Evolutionary conservation across 257 asterid genomes (phyloP), one percentile per base, ranked within the genome.

Genomic region (Linaria vulgaris): DNA sequence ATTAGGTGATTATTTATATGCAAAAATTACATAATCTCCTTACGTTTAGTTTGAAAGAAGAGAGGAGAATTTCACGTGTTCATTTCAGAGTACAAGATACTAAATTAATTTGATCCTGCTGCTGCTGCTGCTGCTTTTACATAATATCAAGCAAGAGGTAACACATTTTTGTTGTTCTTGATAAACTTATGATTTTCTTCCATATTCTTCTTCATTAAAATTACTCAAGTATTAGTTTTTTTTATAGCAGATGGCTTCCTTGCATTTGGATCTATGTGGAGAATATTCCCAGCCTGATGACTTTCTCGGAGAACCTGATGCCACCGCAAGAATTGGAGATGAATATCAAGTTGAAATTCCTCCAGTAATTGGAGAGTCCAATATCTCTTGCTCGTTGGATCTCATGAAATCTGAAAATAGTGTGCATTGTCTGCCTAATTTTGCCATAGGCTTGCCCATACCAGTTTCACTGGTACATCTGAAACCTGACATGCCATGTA

Each of bases 321-420:
- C 81, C 44, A 58, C 60, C 50, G 88, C 95, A 12, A 80, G 95
- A 51, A 58, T 78, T 27, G 96, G 96, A 53, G 83, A 81, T 44
- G 74, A 78, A 44, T 86, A 70, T 70, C 96, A 88, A 74, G 87
- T 61, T 38, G 77, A 82, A 70, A 74, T 84, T 63, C 94, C 90
- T 22, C 62, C 63, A 66, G 50, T 61, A 20, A 46, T 67, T 61
- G 24, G 12, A 50, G 27, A 51, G 50, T 55, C 8, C 30, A 8
- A 14, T 14, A 3, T 34, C 41, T 3, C 41, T 34, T 11, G 10
- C 41, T 3, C 41, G 5, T 34, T 7, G 41, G 41, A 3, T 34
- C 10, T 11, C 6, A 34, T 11, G 9, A 8, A 34, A 34, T 9
- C 61, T 21, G 58, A 68, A 55, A 70, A 25, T 59, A 65, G 41